Percentiles rank a stretch among this genome's conserved stretches.
These are phyloP conservation scores for Cladophialophora exuberans DNA, from an alignment of 2,329 filamentous ascomycete genomes.

Conservation along the genomic window DNA sequence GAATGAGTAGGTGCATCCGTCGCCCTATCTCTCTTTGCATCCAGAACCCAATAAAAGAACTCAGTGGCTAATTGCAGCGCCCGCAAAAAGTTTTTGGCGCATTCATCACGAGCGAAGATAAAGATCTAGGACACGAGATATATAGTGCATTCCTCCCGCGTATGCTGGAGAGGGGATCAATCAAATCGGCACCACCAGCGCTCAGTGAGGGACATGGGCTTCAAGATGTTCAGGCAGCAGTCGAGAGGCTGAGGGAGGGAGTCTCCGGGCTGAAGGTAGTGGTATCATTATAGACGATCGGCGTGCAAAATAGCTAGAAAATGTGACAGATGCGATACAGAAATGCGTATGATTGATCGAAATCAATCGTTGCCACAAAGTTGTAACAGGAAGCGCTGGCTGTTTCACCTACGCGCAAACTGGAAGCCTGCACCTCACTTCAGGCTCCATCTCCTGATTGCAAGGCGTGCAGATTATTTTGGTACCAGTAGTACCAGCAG, in stretches of 20 bases:
- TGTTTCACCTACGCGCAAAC: too few species aligned
- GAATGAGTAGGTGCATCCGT: constrained; percentile 13
- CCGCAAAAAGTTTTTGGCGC: constrained; percentile 29
- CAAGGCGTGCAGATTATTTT: too few species aligned
- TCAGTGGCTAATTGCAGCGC: too few species aligned
- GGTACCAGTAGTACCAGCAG: too few species aligned
- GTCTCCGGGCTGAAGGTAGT: constrained; percentile 47
- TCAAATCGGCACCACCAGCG: constrained; percentile 40
- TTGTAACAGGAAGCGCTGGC: too few species aligned
- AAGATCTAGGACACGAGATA: constrained; percentile 37
- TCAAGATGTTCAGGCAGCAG: constrained; percentile 40
- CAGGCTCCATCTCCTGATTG: too few species aligned
- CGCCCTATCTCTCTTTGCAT: neutral
- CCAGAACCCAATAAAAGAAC: too few species aligned
- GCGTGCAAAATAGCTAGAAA: too few species aligned
- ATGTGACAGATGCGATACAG: too few species aligned
- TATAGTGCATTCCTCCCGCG: constrained; percentile 39
- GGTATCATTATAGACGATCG: constrained; percentile 34
- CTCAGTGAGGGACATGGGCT: constrained; percentile 45
- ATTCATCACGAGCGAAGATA: constrained; percentile 20
- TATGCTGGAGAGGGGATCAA: constrained; percentile 37
- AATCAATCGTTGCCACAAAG: too few species aligned
- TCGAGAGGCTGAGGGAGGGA: constrained; percentile 43
- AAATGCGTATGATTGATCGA: too few species aligned
- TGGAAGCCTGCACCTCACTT: too few species aligned